Percentiles rank a stretch among this genome's conserved stretches.
phyloP scores from a whole-genome alignment of 495 filamentous ascomycete species.

The Xylaria curta region DNA sequence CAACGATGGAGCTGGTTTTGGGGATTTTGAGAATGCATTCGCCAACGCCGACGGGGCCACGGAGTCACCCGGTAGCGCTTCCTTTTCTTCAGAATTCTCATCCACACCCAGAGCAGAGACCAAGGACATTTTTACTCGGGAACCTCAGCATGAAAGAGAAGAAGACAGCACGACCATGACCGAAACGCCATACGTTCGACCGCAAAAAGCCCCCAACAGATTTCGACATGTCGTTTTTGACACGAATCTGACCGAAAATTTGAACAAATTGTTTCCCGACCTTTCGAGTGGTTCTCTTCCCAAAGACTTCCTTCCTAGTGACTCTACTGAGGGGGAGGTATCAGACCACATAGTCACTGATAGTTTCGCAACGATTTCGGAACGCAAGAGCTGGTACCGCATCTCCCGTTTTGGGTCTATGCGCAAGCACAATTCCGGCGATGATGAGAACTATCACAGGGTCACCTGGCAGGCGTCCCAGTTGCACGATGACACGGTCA shows the following conservation, averaged over 20 bases:
- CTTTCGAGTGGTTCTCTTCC: slow-evolving; percentile 10
- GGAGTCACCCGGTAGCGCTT: neutral
- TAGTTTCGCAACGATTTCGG: slow-evolving; percentile 56
- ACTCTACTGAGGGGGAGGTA: slow-evolving; percentile 29
- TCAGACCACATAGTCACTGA: slow-evolving; percentile 51
- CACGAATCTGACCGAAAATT: slow-evolving; percentile 43
- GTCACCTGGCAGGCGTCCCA: slow-evolving; percentile 61
- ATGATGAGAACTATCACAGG: slow-evolving; percentile 63
- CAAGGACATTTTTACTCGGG: slow-evolving; percentile 1
- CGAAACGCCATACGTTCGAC: slow-evolving; percentile 7
- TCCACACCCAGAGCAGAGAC: slow-evolving; percentile 30
- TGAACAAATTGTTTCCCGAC: slow-evolving; percentile 54
- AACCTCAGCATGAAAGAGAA: neutral
- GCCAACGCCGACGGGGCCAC: neutral
- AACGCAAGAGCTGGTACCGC: slow-evolving; percentile 69
- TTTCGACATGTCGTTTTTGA: slow-evolving; percentile 44
- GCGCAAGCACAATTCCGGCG: slow-evolving; percentile 59
- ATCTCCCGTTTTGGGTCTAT: slow-evolving; percentile 63
- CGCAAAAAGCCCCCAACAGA: slow-evolving; percentile 36
- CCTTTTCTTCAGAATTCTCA: slow-evolving; percentile 16
- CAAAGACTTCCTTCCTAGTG: too few species aligned
- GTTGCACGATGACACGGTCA: slow-evolving; percentile 57
- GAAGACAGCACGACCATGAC: neutral
- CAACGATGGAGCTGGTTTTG: slow-evolving; percentile 52
- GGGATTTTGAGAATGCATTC: slow-evolving; percentile 58